Base-by-base conservation (phyloP, 768 basidiomycete species). In the Auriscalpium microsporum region DNA sequence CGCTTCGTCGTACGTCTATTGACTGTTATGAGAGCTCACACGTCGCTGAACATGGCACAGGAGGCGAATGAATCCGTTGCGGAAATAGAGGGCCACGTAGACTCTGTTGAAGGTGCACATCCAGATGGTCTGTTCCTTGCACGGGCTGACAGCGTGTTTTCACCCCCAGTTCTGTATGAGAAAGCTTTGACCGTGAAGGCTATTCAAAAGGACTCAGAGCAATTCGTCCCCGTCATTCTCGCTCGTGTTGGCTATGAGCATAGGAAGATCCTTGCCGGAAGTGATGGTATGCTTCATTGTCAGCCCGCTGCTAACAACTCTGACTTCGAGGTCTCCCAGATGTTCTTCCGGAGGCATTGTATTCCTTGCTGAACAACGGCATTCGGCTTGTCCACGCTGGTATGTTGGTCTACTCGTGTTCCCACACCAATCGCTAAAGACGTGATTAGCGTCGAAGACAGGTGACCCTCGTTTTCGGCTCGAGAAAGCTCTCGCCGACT, bases 391-490 rank as follows among this genome's bases (percentile, higher is more conserved):
- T 87, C 16, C 79, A 78, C 59, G 71, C 77, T 70, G 78, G 87
- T 84, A 59, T 19, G 72, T n/a, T 16, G 8, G 4, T 4, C 28
- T 28, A 28, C 28, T 28, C 28, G 28, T 28, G 28, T 4, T 28
- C 28, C 4, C 4, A 28, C 28, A 28, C 2, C 28, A 28, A 28
- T 28, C 4, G 7, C 28, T 28, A 28, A 28, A 4, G 28, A 28
- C 4, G 28, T 28, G 28, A 28, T 28, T 28, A 89, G 86, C 78
- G 34, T 80, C 81, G 0, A 77, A 79, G 57, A 66, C 72, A 3
- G 91, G 92, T 2, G 95, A 97, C 68, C 73, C 84, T 2, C 80
- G 82, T 45, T 72, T 90, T 49, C 80, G 87, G 48, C 71, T 97
- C 34, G 94, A 99, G 67, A 93, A 87, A 62, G 91, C 84, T 65